Conservation (phyloP, 2,329 filamentous ascomycete species). For the Trichophaea hybrida region DNA sequence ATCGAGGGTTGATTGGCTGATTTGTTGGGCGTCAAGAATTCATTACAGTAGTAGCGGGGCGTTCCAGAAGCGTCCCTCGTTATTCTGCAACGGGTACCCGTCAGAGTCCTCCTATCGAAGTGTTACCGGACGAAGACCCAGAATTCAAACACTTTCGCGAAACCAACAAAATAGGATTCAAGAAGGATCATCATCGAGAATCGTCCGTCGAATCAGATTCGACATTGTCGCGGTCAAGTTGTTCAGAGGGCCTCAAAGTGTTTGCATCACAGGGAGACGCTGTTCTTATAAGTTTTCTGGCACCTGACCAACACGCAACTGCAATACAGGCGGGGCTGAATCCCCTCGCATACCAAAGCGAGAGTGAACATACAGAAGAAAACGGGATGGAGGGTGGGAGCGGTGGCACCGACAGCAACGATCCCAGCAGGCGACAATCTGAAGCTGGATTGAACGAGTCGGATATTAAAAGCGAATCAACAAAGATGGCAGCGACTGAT, state of each 20-base stretch:
- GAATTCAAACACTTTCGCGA: not conserved
- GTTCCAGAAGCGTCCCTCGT: not conserved
- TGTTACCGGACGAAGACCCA: not conserved
- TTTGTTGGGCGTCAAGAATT: too few species aligned
- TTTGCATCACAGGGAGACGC: conserved; percentile 18
- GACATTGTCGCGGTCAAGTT: not conserved
- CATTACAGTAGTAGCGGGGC: not conserved
- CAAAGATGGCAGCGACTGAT: too few species aligned
- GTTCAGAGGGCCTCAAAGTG: not conserved
- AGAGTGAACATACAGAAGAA: conserved; percentile 13
- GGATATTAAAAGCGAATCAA: too few species aligned
- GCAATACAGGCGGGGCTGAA: conserved; percentile 16
- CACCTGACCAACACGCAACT: conserved; percentile 16
- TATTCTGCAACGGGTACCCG: not conserved
- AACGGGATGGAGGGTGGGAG: conserved; percentile 16
- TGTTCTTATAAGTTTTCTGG: conserved; percentile 20
- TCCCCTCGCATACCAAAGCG: conserved; percentile 11
- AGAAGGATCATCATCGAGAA: not conserved
- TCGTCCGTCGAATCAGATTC: not conserved
- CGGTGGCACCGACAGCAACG: conserved; percentile 11
- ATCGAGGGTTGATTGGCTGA: not conserved
- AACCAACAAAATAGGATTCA: not conserved
- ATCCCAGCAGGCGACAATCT: conserved; percentile 4
- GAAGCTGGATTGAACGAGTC: not conserved
- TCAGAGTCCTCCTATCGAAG: not conserved